Conservation (phyloP, 2,329 filamentous ascomycete species). For the Parastagonospora nodorum region DNA sequence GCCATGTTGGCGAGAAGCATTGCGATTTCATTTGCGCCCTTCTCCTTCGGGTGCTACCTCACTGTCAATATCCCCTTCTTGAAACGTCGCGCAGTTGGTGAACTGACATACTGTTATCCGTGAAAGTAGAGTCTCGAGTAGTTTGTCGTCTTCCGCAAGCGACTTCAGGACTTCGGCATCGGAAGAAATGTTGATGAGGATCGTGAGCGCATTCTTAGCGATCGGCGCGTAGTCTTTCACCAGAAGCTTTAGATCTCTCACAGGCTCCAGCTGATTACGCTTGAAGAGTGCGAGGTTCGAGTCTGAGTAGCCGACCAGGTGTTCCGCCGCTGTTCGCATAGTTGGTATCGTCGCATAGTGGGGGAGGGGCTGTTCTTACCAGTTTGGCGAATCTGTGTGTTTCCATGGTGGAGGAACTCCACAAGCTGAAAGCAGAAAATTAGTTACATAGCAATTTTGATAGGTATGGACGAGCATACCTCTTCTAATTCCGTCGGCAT, state of each 20-base stretch:
- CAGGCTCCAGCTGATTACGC: conserved; percentile 72
- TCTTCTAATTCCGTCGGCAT: conserved; percentile 60
- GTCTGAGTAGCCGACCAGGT: conserved; percentile 82
- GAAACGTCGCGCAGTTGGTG: background rate
- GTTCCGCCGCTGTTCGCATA: conserved; percentile 69
- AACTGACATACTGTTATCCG: conserved; percentile 75
- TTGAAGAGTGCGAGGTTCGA: conserved; percentile 84
- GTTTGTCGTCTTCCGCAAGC: conserved; percentile 78
- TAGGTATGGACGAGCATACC: conserved; percentile 26
- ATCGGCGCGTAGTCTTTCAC: conserved; percentile 86
- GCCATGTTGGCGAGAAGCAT: conserved; percentile 94
- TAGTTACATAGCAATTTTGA: background rate
- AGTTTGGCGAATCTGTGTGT: conserved; percentile 85
- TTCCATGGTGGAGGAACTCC: conserved; percentile 90
- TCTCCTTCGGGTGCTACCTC: conserved; percentile 70
- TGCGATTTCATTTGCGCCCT: conserved; percentile 80
- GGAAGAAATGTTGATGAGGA: conserved; percentile 83
- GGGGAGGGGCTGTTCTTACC: conserved; percentile 55
- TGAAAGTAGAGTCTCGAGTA: conserved; percentile 73
- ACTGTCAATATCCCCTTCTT: conserved; percentile 8
- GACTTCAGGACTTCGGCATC: conserved; percentile 76
- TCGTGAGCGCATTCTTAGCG: conserved; percentile 88
- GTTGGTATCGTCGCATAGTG: conserved; percentile 20
- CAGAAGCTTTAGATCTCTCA: conserved; percentile 86
- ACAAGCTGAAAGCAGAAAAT: conserved; percentile 76